These are phyloP conservation scores for Nothophoma quercina DNA, from an alignment of 2,329 filamentous ascomycete species.

Conservation along the genomic window DNA sequence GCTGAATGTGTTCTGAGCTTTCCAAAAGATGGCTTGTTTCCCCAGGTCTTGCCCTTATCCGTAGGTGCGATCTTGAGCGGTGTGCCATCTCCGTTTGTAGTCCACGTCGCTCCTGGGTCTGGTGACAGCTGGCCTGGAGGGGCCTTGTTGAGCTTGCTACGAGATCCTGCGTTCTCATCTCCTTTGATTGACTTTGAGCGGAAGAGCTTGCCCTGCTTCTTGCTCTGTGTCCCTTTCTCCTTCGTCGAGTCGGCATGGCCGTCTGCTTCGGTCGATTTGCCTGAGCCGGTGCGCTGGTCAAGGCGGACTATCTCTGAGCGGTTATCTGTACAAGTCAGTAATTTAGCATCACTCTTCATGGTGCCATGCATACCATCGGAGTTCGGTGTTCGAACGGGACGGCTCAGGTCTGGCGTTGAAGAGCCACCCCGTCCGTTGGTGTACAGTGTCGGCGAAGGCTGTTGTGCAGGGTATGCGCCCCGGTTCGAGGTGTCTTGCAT, in stretches of 20 bases:
- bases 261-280: constrained; percentile 39
- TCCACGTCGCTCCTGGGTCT: constrained; percentile 39
- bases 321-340: constrained; percentile 37
- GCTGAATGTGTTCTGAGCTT: constrained; percentile 73
- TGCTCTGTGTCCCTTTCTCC: constrained; percentile 36
- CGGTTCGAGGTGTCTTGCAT: constrained; percentile 47
- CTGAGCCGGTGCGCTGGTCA: constrained; percentile 40
- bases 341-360: no score
- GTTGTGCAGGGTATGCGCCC: constrained; percentile 44
- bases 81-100: constrained; percentile 48
- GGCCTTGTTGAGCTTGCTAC: constrained; percentile 44
- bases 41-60: constrained; percentile 71
- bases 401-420: constrained; percentile 58
- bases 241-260: constrained; percentile 31
- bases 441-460: constrained; percentile 45
- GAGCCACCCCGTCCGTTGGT: constrained; percentile 54
- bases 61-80: constrained; percentile 70
- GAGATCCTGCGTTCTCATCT: constrained; percentile 44
- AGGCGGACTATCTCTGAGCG: constrained; percentile 41
- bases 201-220: constrained; percentile 49
- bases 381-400: constrained; percentile 46
- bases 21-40: constrained; percentile 70
- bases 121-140: constrained; percentile 41
- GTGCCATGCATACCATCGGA: constrained; percentile 40
- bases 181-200: constrained; percentile 56